These are phyloP conservation scores for Myxozyma neglecta DNA, from an alignment of 805 yeast species.

Conservation along the genomic window DNA sequence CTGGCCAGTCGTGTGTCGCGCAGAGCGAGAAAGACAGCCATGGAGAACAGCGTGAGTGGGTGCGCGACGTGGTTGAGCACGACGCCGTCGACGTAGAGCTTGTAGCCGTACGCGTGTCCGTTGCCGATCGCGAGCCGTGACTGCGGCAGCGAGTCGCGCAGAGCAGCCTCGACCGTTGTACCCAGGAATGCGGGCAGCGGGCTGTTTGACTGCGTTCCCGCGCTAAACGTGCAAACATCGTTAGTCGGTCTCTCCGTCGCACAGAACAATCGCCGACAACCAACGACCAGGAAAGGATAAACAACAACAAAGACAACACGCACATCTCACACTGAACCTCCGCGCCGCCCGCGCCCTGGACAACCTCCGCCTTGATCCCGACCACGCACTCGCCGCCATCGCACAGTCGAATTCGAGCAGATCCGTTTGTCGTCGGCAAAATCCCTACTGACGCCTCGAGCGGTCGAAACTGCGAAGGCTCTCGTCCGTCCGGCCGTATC, in stretches of 20 bases:
- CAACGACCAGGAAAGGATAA: neutral
- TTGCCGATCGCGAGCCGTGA: conserved; percentile 61
- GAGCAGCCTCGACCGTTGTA: conserved; percentile 57
- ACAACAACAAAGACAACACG: neutral
- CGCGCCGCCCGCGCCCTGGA: conserved; percentile 48
- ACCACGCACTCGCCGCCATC: conserved; percentile 95
- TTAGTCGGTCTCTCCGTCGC: too few relatives aligned
- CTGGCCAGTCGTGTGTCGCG: conserved; percentile 55
- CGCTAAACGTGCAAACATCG: conserved; percentile 9
- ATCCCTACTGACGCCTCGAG: conserved; percentile 78
- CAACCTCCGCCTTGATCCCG: conserved; percentile 84
- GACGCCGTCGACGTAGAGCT: conserved; percentile 75
- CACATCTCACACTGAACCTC: conserved; percentile 57
- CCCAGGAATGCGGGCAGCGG: conserved; percentile 63
- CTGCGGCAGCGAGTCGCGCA: conserved; percentile 55
- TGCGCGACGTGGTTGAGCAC: conserved; percentile 75
- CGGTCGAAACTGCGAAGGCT: conserved; percentile 74
- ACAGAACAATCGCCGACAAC: neutral
- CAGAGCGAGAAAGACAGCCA: conserved; percentile 79
- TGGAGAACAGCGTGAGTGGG: conserved; percentile 77
- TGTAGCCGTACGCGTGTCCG: conserved; percentile 60
- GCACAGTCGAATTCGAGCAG: conserved; percentile 77
- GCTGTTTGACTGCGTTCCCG: conserved; percentile 49
- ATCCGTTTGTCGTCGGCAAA: conserved; percentile 86
- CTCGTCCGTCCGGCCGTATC: conserved; percentile 84